Evolutionary conservation across 2,329 filamentous ascomycete species (phyloP), one percentile per base, ranked within the genome.

Genomic region (Calonectria naviculata): DNA sequence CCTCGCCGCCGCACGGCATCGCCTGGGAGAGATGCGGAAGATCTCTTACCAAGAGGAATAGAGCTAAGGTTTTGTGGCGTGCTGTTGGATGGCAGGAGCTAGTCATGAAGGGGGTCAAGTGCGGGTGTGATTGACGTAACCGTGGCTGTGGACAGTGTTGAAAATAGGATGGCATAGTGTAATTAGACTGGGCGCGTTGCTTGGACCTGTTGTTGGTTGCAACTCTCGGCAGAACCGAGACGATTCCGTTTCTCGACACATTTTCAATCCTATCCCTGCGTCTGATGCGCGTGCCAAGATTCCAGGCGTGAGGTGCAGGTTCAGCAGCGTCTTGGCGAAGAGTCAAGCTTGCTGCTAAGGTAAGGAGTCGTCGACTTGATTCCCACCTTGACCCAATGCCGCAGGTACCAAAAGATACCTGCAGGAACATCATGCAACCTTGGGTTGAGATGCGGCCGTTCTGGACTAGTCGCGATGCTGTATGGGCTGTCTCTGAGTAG

Each of bases 11-110:
- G 97, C 97, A 47, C 89, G 96, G 77, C 92, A 93, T 80, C 89
- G 95, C 65, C 86, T 99, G 74, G 96, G 97, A 74, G 97, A 99
- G 89, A 98, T 99, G 97, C 92, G 97, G 82, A 98, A 98, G 90
- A 94, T 98, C 73, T 96, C 94, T 6, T 98, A 98, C 85, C 93
- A 94, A 81, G 94, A 97, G 80, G 93, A 96, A 42, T 89, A 85
- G 73, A 49, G 62, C 24, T 52, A 42, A 38, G 56, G 36, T 36
- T 36, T 44, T 56, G 62, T 70, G 67, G 13, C 38, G 38, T 44
- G 26, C 68, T 24, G 60, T 19, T 26, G 44, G 31, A 54, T 56
- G 29, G 38, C n/a, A 6, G 19, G 17, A 46, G 66, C 42, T 60
- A 60, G 36, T n/a, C 34, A 13, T 15, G 34, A 29, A 29, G 24